Conservation (phyloP, 257 asterid species). For the Solanum sparsipilum region DNA sequence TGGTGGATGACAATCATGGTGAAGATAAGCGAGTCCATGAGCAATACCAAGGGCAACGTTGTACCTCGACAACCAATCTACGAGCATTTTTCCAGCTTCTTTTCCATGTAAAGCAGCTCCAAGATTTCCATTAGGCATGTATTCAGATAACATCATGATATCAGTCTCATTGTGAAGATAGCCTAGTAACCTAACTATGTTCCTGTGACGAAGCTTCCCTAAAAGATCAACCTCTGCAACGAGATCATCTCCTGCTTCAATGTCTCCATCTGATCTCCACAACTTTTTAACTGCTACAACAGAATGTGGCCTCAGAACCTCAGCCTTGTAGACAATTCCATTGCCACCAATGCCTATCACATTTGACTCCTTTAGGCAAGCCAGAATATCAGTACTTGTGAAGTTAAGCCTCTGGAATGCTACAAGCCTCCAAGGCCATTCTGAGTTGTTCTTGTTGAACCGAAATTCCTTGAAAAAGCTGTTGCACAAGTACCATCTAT, state of each 20-base stretch:
- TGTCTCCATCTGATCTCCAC: slow-evolving; percentile 46
- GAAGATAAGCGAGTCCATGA: slow-evolving; percentile 69
- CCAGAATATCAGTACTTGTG: slow-evolving; percentile 46
- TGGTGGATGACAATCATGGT: slow-evolving; percentile 74
- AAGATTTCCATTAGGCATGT: slow-evolving; percentile 77
- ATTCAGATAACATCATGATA: slow-evolving; percentile 63
- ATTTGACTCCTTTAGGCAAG: slow-evolving; percentile 56
- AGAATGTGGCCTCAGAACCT: slow-evolving; percentile 34
- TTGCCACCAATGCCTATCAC: slow-evolving; percentile 66
- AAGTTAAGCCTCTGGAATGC: slow-evolving; percentile 68
- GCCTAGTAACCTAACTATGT: slow-evolving; percentile 56
- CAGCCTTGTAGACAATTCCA: slow-evolving; percentile 70
- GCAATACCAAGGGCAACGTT: slow-evolving; percentile 73
- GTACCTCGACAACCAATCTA: slow-evolving; percentile 82
- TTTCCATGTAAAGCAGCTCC: slow-evolving; percentile 62
- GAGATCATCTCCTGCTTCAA: slow-evolving; percentile 54
- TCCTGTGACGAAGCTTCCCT: slow-evolving; percentile 69
- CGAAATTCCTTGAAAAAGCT: slow-evolving; percentile 29
- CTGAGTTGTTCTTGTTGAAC: slow-evolving; percentile 38
- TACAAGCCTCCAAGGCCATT: slow-evolving; percentile 80
- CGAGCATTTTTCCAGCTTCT: slow-evolving; percentile 32
- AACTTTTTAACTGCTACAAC: slow-evolving; percentile 65
- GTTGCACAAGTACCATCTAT: slow-evolving; percentile 50
- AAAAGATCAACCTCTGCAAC: slow-evolving; percentile 52
- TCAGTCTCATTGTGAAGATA: slow-evolving; percentile 63